Evolutionary conservation across 352 stramenopile genomes (phyloP).

Genomic region (Globisporangium parvum): DNA sequence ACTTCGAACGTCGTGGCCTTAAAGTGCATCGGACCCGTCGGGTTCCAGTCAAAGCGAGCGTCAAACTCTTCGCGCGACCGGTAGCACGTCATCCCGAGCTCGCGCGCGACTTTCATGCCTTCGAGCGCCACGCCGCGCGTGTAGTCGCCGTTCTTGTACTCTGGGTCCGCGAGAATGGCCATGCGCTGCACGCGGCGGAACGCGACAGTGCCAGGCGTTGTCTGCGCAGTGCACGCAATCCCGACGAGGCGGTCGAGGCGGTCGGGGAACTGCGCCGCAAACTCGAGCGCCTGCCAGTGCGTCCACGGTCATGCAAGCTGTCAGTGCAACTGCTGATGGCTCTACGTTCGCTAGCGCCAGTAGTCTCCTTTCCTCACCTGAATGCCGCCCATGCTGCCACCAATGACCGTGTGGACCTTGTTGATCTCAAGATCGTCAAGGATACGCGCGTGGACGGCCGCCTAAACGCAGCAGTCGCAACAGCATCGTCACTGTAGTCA

Average conservation of each 20-base stretch:
- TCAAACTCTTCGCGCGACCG: constrained; percentile 87
- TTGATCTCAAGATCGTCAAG: constrained; percentile 74
- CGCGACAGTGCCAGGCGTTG: constrained; percentile 79
- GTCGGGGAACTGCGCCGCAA: constrained; percentile 75
- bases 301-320: background rate
- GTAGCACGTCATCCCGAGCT: constrained; percentile 87
- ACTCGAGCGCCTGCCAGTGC: constrained; percentile 64
- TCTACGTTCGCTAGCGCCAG: no score
- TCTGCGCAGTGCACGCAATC: constrained; percentile 84
- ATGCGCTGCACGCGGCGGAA: constrained; percentile 80
- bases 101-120: constrained; percentile 81
- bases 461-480: constrained; percentile 16
- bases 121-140: constrained; percentile 38
- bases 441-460: constrained; percentile 64
- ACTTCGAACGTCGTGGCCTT: constrained; percentile 83
- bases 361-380: constrained; percentile 5
- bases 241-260: constrained; percentile 62
- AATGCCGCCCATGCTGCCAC: constrained; percentile 85
- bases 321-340: no score
- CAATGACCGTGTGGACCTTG: constrained; percentile 76
- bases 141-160: constrained; percentile 82
- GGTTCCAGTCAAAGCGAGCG: constrained; percentile 82
- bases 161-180: constrained; percentile 71
- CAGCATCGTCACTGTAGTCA: no score
- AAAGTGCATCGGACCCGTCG: constrained; percentile 60